phyloP scores from a whole-genome alignment of 176 grass and related monocot species.

The Eragrostis curvula region DNA sequence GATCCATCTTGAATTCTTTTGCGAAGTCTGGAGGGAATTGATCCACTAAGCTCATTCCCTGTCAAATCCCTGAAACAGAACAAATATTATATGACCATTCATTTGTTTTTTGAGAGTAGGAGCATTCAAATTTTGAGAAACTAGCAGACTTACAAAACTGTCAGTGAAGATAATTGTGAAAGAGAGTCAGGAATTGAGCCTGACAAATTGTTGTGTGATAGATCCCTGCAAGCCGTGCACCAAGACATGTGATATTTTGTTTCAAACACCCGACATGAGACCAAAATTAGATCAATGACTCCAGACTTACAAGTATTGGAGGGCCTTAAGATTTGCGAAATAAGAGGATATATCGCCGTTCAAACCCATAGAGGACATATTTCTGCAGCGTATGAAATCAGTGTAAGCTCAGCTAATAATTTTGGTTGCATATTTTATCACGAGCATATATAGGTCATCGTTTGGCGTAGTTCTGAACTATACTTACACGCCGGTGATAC shows the following conservation, averaged over 20 bases:
- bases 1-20: slow-evolving; percentile 51
- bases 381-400: slow-evolving; percentile 48
- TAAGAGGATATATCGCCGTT: slow-evolving; percentile 49
- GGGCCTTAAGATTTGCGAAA: slow-evolving; percentile 56
- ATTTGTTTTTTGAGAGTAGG: not conserved
- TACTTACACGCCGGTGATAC: slow-evolving; percentile 59
- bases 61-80: slow-evolving; percentile 56
- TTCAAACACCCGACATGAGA: not conserved
- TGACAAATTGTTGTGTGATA: slow-evolving; percentile 65
- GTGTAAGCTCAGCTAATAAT: no score
- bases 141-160: slow-evolving; percentile 51
- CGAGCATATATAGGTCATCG: no score
- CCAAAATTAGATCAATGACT: not conserved
- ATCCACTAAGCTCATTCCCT: slow-evolving; percentile 48
- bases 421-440: no score
- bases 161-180: slow-evolving; percentile 44
- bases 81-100: no score
- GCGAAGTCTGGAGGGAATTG: slow-evolving; percentile 50
- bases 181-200: slow-evolving; percentile 57
- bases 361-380: slow-evolving; percentile 50
- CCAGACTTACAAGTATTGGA: slow-evolving; percentile 55
- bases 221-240: slow-evolving; percentile 45
- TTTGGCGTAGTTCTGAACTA: not conserved
- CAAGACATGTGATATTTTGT: not conserved
- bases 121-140: not conserved